phyloP scores from a whole-genome alignment of 306 rosid genomes.

The Luffa aegyptiaca region DNA sequence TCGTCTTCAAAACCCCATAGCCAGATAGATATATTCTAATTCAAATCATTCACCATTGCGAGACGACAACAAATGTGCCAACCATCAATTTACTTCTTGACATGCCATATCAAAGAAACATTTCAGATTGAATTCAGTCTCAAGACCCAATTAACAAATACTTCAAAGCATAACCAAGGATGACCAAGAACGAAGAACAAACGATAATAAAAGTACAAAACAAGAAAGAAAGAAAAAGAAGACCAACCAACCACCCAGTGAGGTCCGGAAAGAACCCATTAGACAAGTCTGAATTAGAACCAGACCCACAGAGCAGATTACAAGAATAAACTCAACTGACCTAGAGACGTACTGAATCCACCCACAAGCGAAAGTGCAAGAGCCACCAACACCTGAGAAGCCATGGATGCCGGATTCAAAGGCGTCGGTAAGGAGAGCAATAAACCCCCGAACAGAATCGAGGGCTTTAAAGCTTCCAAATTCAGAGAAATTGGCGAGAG shows the following conservation, averaged over 20 bases:
- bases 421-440: not conserved
- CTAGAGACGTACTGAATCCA: conserved; percentile 84
- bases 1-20: not conserved
- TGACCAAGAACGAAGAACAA: not conserved
- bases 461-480: not conserved
- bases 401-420: conserved; percentile 31
- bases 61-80: not conserved
- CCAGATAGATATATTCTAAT: not conserved
- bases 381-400: conserved; percentile 76
- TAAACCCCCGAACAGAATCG: not conserved
- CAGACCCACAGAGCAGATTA: not conserved
- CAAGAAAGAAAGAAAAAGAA: not conserved
- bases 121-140: not conserved
- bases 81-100: not conserved
- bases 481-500: not conserved
- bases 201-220: not conserved
- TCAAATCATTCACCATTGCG: not conserved
- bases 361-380: conserved; percentile 91
- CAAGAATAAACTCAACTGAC: conserved; percentile 21
- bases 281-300: not conserved
- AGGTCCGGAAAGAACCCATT: not conserved
- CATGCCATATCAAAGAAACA: not conserved
- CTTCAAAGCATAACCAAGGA: not conserved
- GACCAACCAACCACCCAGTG: not conserved
- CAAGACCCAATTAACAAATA: not conserved